Evolutionary conservation across 352 stramenopile species (phyloP).

Genomic region (Globisporangium takayamanum): DNA sequence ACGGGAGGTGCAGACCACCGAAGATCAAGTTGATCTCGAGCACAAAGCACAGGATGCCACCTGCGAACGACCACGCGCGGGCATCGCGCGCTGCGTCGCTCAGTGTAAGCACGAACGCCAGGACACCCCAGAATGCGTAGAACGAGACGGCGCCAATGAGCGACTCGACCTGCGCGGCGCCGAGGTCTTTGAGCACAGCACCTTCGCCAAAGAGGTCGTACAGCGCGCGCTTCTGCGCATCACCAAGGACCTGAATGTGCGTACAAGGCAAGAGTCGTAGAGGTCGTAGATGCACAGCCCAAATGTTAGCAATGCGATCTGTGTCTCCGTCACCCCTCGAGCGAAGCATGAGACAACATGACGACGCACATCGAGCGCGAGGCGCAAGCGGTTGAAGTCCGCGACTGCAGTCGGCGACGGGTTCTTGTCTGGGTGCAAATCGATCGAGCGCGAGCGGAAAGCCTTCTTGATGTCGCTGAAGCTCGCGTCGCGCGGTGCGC

Average conservation of each 20-base stretch:
- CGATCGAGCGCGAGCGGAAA: constrained; percentile 93
- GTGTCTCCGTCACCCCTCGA: neutral
- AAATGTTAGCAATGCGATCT: neutral
- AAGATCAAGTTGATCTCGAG: constrained; percentile 91
- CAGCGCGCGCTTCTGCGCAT: constrained; percentile 90
- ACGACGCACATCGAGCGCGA: constrained; percentile 89
- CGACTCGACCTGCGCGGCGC: constrained; percentile 83
- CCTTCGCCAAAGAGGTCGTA: constrained; percentile 96
- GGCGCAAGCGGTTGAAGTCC: constrained; percentile 92
- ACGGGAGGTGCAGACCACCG: constrained; percentile 41
- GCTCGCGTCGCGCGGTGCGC: constrained; percentile 83
- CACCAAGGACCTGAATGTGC: constrained; percentile 41
- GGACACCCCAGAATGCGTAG: constrained; percentile 94
- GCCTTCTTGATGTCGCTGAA: constrained; percentile 94
- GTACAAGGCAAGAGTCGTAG: neutral
- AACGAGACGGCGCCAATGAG: constrained; percentile 91
- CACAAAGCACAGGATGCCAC: constrained; percentile 91
- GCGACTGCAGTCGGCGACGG: constrained; percentile 85
- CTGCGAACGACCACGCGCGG: constrained; percentile 92
- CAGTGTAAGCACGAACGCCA: constrained; percentile 94
- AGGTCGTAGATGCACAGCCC: neutral
- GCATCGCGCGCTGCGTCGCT: constrained; percentile 85
- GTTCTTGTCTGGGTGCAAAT: constrained; percentile 98
- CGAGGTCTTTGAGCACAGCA: constrained; percentile 85
- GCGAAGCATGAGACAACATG: neutral